Percentiles rank a stretch among this genome's conserved stretches.
Evolutionary conservation across 352 stramenopile genomes (phyloP).

Genomic region (Phytophthora syringae): DNA sequence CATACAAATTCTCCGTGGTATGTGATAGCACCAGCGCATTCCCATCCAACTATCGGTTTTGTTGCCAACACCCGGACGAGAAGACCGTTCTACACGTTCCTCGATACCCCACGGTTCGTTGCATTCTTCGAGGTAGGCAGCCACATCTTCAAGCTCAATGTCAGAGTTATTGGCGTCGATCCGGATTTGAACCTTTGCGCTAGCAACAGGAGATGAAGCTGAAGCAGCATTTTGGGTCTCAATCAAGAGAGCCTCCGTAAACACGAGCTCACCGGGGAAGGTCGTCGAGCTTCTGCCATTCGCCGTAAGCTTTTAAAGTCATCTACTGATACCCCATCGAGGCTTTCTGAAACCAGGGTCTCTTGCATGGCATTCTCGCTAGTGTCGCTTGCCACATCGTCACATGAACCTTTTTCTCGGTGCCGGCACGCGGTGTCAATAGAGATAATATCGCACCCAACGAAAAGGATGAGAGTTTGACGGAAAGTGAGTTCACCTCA

Average conservation of each 20-base stretch:
- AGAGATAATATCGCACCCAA: slow-evolving; percentile 42
- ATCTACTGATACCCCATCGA: slow-evolving; percentile 35
- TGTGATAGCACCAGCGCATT: slow-evolving; percentile 83
- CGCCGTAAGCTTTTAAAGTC: slow-evolving; percentile 69
- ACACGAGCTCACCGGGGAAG: slow-evolving; percentile 70
- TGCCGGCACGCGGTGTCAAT: slow-evolving; percentile 4
- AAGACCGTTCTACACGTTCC: slow-evolving; percentile 24
- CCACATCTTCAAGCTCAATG: slow-evolving; percentile 42
- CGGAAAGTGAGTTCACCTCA: slow-evolving; percentile 48
- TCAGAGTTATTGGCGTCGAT: slow-evolving; percentile 35
- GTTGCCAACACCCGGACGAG: slow-evolving; percentile 41
- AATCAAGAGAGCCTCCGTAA: slow-evolving; percentile 69
- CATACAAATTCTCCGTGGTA: slow-evolving; percentile 61
- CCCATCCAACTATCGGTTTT: slow-evolving; percentile 77
- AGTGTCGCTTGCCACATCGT: not conserved
- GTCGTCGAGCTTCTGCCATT: slow-evolving; percentile 54
- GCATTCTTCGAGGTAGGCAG: slow-evolving; percentile 56
- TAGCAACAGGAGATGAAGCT: slow-evolving; percentile 9
- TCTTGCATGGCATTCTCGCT: not conserved
- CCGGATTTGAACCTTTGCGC: slow-evolving; percentile 27
- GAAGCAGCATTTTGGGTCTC: slow-evolving; percentile 53
- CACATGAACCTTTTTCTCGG: slow-evolving; percentile 1
- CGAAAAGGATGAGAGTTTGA: slow-evolving; percentile 60
- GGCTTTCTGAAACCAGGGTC: not conserved
- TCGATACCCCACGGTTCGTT: slow-evolving; percentile 64